A percentile compares a stretch with the other conserved stretches of the same genome.
Conservation (phyloP, 345 rosid genomes). For the Luvunga scandens region DNA sequence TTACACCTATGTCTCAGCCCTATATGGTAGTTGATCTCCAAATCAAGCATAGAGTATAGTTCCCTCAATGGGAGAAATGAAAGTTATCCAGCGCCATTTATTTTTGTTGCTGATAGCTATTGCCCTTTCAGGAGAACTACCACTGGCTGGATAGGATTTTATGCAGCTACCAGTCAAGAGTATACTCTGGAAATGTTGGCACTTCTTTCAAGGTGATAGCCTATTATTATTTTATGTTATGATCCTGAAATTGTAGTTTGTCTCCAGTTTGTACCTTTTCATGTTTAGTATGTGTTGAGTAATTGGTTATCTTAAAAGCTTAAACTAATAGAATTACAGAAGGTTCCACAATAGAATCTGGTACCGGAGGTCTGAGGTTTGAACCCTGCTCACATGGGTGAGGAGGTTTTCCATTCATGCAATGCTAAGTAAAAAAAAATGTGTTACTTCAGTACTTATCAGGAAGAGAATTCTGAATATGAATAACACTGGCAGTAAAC, state of each 20-base stretch:
- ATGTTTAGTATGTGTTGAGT: neutral
- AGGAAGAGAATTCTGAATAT: neutral
- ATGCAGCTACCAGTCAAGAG: constrained; percentile 14
- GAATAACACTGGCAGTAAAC: neutral
- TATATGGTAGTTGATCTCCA: neutral
- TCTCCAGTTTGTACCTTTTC: neutral
- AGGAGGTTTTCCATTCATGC: neutral
- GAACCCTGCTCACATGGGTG: neutral
- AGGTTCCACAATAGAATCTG: neutral
- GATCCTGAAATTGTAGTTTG: constrained; percentile 2
- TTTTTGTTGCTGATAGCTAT: constrained; percentile 1
- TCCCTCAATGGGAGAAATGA: neutral
- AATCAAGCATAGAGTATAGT: neutral
- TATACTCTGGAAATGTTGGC: constrained; percentile 27
- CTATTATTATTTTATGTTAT: constrained; percentile 1
- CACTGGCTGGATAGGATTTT: constrained; percentile 40
- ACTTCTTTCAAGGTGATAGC: constrained; percentile 56
- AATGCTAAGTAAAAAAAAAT: neutral
- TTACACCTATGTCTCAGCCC: neutral
- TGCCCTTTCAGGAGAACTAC: constrained; percentile 48
- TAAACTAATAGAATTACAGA: neutral
- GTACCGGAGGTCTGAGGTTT: neutral
- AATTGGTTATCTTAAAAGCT: neutral
- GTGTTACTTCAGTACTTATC: neutral
- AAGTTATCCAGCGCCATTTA: neutral